Conservation (phyloP, 1,284 basidiomycete species). For the Pascua guehoae region DNA sequence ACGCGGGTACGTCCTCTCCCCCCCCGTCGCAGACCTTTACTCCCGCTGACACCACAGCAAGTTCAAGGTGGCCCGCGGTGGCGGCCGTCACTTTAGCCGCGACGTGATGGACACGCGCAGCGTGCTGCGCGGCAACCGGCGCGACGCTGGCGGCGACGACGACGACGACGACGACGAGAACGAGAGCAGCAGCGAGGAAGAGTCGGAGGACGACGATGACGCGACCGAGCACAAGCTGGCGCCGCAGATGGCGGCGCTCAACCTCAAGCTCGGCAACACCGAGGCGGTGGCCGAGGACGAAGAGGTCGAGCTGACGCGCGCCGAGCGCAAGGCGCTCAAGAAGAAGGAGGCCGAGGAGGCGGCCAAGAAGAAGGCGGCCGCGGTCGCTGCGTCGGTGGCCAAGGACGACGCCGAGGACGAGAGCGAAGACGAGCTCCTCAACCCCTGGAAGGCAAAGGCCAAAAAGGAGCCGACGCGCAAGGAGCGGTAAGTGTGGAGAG, state of each 20-base stretch:
- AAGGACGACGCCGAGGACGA: constrained; percentile 55
- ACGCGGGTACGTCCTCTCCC: constrained; percentile 32
- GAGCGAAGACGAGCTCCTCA: constrained; percentile 50
- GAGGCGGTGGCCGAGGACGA: constrained; percentile 36
- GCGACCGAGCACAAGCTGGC: constrained; percentile 34
- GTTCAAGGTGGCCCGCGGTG: constrained; percentile 80
- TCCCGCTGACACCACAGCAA: constrained; percentile 51
- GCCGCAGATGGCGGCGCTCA: constrained; percentile 46
- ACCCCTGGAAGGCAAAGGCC: constrained; percentile 21
- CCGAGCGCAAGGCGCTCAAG: constrained; percentile 67
- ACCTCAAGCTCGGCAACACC: constrained; percentile 48
- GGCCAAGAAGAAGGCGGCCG: constrained; percentile 42
- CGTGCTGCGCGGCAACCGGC: constrained; percentile 11
- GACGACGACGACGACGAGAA: constrained; percentile 30
- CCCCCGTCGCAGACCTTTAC: constrained; percentile 5
- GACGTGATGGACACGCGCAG: constrained; percentile 38
- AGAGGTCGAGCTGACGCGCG: constrained; percentile 58
- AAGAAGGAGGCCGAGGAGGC: constrained; percentile 56
- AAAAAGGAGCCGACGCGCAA: constrained; percentile 58
- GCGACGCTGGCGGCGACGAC: constrained; percentile 27
- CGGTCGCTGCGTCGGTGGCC: constrained; percentile 43
- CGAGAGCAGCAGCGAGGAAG: constrained; percentile 33
- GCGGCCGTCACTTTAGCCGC: constrained; percentile 74
- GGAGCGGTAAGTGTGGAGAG: constrained; percentile 58
- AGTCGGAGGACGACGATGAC: constrained; percentile 26